phyloP scores from a whole-genome alignment of 345 rosid genomes.

The Citrus trifoliata region DNA sequence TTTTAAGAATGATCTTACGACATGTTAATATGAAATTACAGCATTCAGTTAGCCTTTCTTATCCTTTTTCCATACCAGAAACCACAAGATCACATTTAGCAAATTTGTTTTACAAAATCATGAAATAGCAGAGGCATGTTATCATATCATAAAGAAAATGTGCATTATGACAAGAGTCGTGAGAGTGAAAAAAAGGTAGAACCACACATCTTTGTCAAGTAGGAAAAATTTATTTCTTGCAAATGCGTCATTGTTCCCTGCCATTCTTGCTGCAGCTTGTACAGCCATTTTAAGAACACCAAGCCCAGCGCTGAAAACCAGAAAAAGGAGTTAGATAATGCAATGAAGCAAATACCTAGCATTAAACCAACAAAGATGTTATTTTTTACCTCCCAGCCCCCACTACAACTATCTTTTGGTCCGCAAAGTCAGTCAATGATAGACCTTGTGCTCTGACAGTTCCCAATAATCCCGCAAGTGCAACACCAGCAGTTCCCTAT shows the following conservation, averaged over 20 bases:
- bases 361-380: background rate
- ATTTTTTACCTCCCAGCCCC: constrained; percentile 97
- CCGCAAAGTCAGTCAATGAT: constrained; percentile 69
- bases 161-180: background rate
- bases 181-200: constrained; percentile 16
- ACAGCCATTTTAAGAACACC: constrained; percentile 83
- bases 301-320: constrained; percentile 87
- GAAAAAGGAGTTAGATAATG: constrained; percentile 11
- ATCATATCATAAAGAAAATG: background rate
- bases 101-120: background rate
- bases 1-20: constrained; percentile 2
- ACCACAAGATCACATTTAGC: background rate
- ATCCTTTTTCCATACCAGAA: background rate
- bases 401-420: constrained; percentile 96
- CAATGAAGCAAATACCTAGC: constrained; percentile 5
- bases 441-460: constrained; percentile 93
- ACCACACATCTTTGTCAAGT: constrained; percentile 84
- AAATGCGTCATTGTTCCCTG: constrained; percentile 55
- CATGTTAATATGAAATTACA: background rate
- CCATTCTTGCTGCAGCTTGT: constrained; percentile 75
- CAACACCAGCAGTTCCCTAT: constrained; percentile 99
- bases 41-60: background rate
- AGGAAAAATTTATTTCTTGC: constrained; percentile 59
- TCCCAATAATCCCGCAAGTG: constrained; percentile 94
- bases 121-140: background rate